These are phyloP conservation scores for Neurospora sp. DNA, from an alignment of 2,329 filamentous ascomycete genomes.

Conservation along the genomic window DNA sequence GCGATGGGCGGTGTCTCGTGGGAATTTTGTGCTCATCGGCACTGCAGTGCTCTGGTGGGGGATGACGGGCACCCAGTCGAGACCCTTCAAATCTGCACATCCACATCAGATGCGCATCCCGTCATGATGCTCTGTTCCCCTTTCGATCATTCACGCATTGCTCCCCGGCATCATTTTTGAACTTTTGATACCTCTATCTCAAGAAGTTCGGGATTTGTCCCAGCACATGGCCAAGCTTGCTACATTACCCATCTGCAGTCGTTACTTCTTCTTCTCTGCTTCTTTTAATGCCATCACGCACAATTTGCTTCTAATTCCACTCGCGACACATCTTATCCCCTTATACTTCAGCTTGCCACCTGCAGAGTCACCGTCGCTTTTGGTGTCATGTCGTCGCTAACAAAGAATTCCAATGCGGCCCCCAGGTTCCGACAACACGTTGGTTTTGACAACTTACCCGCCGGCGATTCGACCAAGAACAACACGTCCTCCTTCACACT, in stretches of 20 bases:
- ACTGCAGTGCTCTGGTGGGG: background rate
- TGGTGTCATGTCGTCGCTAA: slow-evolving; percentile 34
- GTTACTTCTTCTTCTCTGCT: slow-evolving; percentile 7
- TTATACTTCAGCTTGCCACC: background rate
- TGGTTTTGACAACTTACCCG: slow-evolving; percentile 49
- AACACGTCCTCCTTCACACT: slow-evolving; percentile 65
- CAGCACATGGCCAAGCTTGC: background rate
- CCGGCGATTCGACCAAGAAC: slow-evolving; percentile 47
- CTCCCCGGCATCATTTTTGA: background rate
- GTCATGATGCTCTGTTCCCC: background rate
- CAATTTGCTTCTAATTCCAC: background rate
- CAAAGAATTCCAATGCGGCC: slow-evolving; percentile 22
- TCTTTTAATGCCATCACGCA: slow-evolving; percentile 3
- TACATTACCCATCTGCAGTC: slow-evolving; percentile 5
- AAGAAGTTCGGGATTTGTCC: background rate
- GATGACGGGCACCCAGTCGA: background rate
- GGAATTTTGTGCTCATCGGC: background rate
- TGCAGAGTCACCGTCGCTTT: background rate
- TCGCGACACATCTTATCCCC: background rate
- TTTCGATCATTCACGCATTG: background rate
- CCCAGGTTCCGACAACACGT: slow-evolving; percentile 50
- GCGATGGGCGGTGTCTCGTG: background rate
- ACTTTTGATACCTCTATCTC: background rate
- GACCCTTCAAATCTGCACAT: background rate
- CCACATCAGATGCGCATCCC: background rate